Conservation (phyloP, 306 rosid species). For the Rosa multiflora region DNA sequence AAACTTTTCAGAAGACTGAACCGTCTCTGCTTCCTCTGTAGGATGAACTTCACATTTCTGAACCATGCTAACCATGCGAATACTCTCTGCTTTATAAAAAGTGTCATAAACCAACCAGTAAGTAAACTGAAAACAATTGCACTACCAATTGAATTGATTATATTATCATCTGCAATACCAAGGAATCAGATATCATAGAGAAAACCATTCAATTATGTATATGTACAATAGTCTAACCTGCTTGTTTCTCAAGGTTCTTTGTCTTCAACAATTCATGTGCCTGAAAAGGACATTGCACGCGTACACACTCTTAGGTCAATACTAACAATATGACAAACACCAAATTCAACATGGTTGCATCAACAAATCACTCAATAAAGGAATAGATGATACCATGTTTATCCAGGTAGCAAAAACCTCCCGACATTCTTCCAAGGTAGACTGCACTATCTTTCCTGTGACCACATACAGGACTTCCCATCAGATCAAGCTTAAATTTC, state of each 20-base stretch:
- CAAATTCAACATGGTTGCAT: constrained; percentile 11
- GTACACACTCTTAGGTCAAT: constrained; percentile 17
- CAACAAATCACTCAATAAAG: not conserved
- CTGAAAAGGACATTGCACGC: constrained; percentile 37
- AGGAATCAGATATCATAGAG: constrained; percentile 17
- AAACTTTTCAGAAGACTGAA: constrained; percentile 50
- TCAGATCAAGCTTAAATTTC: constrained; percentile 27
- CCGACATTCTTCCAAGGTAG: constrained; percentile 92
- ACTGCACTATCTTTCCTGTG: constrained; percentile 89
- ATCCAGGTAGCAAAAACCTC: constrained; percentile 78
- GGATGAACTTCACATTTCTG: constrained; percentile 38
- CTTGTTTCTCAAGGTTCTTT: constrained; percentile 53
- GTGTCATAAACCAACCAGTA: constrained; percentile 11
- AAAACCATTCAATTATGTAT: constrained; percentile 15
- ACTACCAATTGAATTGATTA: not conserved
- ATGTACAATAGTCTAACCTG: constrained; percentile 43
- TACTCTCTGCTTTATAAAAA: constrained; percentile 39
- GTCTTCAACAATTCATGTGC: constrained; percentile 70
- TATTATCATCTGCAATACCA: constrained; percentile 15
- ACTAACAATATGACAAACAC: constrained; percentile 1
- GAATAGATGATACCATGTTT: constrained; percentile 47
- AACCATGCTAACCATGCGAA: constrained; percentile 21
- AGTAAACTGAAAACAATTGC: not conserved
- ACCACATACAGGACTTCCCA: constrained; percentile 28
- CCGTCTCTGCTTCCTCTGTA: constrained; percentile 37